Evolutionary conservation across 1,284 basidiomycete genomes (phyloP), one percentile per base, ranked within the genome.

Genomic region (Malassezia psittaci): DNA sequence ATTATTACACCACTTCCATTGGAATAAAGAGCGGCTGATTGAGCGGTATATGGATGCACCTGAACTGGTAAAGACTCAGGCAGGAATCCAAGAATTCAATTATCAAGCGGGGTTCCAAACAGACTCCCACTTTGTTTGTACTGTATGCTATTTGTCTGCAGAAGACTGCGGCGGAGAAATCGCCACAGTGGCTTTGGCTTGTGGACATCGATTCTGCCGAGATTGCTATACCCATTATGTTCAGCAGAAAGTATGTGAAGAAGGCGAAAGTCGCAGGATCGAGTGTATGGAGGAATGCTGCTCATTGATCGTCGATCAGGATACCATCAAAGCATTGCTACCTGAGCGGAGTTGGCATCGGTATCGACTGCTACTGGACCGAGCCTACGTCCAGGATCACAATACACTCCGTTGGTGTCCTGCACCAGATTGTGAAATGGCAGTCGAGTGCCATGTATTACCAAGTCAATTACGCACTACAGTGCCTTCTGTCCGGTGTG

Each of bases 281-380:
- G 83, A 87, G 60, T 99, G 93, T 79, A 96, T 99, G 93, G 86
- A 85, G 36, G 86, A 86, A 68, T 84, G 83, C 42, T 99, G 94
- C 77, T 79, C 81, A 32, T 79, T 88, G 51, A 81, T 90, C 51
- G 83, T 87, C 10, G 69, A 72, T 55, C 68, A 74, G 55, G 51
- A 54, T 45, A 72, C 69, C 19, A 67, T 73, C 33, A 58, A 62
- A 2, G 48, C 68, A 15, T 51, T 73, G 1, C 63, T 65, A 8
- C 46, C 59, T 3, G 77, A 79, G 44, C 78, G 78, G 48, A 76
- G 56, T 5, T 59, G 67, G 38, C 58, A 68, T 9, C 58, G 67
- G 32, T 93, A 90, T 78, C 83, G 86, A 61, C 86, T 88, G 66
- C 81, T 98, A 39, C 80, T 94, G 48, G 85, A 90, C 52, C 84